A percentile compares a stretch with the other conserved stretches of the same genome.
These are phyloP conservation scores for Clarireedia hainanense DNA, from an alignment of 2,329 filamentous ascomycete species.

Conservation along the genomic window DNA sequence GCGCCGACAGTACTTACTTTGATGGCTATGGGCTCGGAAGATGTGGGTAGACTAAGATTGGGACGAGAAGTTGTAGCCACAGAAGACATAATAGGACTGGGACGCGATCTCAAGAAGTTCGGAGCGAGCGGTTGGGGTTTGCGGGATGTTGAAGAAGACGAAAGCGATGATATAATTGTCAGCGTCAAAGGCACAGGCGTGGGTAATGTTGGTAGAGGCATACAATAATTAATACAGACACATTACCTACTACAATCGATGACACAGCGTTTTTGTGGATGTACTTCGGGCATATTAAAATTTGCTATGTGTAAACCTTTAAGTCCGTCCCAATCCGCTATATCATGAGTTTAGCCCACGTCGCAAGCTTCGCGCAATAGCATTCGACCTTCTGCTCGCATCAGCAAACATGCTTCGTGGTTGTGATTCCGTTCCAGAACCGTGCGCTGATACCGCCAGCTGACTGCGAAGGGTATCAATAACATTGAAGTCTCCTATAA, in stretches of 20 bases:
- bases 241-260: neutral
- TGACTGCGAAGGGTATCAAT: conserved; percentile 26
- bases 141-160: conserved; percentile 60
- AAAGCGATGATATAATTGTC: conserved; percentile 64
- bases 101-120: conserved; percentile 80
- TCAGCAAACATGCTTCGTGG: conserved; percentile 25
- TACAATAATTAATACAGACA: conserved; percentile 39
- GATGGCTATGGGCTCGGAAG: conserved; percentile 98
- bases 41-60: conserved; percentile 79
- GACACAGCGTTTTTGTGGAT: neutral
- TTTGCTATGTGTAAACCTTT: neutral
- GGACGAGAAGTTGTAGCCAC: conserved; percentile 75
- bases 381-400: conserved; percentile 23
- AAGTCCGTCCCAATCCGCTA: neutral
- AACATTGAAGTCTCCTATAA: conserved; percentile 28
- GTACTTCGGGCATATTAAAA: neutral
- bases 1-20: conserved; percentile 70
- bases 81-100: conserved; percentile 72
- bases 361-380: conserved; percentile 21
- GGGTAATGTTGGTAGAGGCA: conserved; percentile 90
- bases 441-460: conserved; percentile 25
- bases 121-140: conserved; percentile 88
- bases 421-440: conserved; percentile 21
- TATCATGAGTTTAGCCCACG: conserved; percentile 16
- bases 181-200: conserved; percentile 90